Conservation (phyloP, 331 rosid genomes). For the Pyracantha coccinea region DNA sequence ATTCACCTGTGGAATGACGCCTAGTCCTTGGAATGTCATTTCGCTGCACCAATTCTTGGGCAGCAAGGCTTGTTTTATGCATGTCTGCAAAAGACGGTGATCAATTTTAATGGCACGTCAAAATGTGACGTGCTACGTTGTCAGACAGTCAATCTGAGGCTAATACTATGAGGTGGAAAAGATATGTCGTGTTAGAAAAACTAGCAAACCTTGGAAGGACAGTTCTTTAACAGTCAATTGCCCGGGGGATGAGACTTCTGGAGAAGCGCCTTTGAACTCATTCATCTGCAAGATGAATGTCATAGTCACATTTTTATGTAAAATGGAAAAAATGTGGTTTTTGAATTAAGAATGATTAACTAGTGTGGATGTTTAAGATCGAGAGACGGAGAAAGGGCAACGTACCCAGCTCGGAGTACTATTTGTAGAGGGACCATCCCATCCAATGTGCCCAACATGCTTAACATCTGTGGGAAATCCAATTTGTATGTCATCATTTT, state of each 20-base stretch:
- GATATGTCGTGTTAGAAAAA: not conserved
- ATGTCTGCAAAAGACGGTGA: constrained; percentile 5
- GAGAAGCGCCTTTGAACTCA: constrained; percentile 36
- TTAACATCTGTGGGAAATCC: constrained; percentile 97
- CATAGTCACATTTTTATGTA: not conserved
- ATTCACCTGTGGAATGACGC: constrained; percentile 20
- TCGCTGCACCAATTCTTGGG: constrained; percentile 5
- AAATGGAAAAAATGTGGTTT: not conserved
- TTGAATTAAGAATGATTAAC: not conserved
- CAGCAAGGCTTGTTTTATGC: not conserved
- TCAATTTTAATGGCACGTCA: not conserved
- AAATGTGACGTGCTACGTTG: not conserved
- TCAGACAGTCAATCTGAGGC: too few relatives aligned
- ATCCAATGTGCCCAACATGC: constrained; percentile 90
- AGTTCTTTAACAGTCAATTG: constrained; percentile 16
- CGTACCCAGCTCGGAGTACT: constrained; percentile 70
- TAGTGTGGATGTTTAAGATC: not conserved
- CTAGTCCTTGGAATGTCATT: constrained; percentile 33
- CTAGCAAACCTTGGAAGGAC: constrained; percentile 35
- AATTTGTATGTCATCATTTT: constrained; percentile 64
- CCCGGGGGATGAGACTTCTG: constrained; percentile 24
- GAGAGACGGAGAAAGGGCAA: not conserved
- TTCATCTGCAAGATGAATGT: constrained; percentile 44
- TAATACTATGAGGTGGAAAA: not conserved
- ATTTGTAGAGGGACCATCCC: constrained; percentile 55